phyloP scores from a whole-genome alignment of 257 asterid species.

The Capsicum pubescens region DNA sequence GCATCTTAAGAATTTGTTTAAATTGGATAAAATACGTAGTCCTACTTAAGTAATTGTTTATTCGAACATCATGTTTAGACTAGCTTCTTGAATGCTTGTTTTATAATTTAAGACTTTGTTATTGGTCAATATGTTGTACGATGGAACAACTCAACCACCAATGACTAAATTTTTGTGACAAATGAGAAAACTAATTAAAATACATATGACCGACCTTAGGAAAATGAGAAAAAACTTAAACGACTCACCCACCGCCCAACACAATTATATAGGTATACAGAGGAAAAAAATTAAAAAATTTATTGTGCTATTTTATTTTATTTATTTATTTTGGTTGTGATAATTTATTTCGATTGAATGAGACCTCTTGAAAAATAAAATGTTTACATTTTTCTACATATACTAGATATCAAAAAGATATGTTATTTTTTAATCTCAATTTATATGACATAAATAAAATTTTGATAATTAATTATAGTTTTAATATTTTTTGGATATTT shows the following conservation, averaged over 20 bases:
- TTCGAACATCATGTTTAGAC: background rate
- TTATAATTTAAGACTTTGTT: constrained; percentile 13
- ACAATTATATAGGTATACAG: background rate
- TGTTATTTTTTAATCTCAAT: too few species aligned
- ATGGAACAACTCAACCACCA: constrained; percentile 28
- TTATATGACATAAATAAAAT: too few species aligned
- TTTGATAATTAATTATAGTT: too few species aligned
- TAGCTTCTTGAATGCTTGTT: background rate
- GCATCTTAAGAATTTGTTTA: background rate
- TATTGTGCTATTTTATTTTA: too few species aligned
- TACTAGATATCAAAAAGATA: too few species aligned
- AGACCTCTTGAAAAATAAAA: background rate
- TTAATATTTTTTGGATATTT: too few species aligned
- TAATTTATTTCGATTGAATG: background rate
- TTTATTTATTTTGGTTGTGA: background rate
- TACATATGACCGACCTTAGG: background rate
- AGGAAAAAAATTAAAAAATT: background rate
- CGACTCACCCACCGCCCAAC: background rate
- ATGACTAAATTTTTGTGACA: constrained; percentile 10
- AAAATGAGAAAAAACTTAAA: background rate
- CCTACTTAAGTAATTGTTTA: background rate
- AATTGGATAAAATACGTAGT: background rate
- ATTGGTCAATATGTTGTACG: constrained; percentile 16
- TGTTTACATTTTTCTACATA: background rate
- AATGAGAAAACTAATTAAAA: constrained; percentile 15